A percentile compares a stretch with the other conserved stretches of the same genome.
These are phyloP conservation scores for Colletotrichum truncatum DNA, from an alignment of 2,329 filamentous ascomycete species.

Conservation along the genomic window DNA sequence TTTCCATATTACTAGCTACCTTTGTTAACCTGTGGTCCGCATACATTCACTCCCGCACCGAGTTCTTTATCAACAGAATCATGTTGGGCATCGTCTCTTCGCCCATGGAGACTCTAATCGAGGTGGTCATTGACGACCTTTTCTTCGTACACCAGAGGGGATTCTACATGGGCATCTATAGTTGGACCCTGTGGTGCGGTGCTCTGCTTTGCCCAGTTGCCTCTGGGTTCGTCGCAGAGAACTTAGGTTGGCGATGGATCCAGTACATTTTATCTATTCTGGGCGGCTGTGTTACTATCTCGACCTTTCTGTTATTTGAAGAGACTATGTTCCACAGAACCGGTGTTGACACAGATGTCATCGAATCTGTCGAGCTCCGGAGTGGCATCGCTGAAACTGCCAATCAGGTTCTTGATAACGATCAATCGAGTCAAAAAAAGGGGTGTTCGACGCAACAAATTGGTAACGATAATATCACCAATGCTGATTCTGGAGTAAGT, in stretches of 20 bases:
- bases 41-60: conserved; percentile 32
- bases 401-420: not conserved
- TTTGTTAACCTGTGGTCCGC: conserved; percentile 34
- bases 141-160: conserved; percentile 36
- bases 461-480: too few species aligned
- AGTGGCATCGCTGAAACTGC: not conserved
- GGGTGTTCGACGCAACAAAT: too few species aligned
- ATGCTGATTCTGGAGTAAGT: too few species aligned
- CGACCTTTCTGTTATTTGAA: conserved; percentile 36
- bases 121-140: conserved; percentile 34
- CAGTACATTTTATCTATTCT: conserved; percentile 34
- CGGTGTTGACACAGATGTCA: not conserved
- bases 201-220: conserved; percentile 36
- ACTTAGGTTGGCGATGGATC: conserved; percentile 37
- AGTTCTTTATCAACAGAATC: conserved; percentile 36
- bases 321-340: conserved; percentile 36
- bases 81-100: conserved; percentile 35
- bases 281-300: conserved; percentile 19
- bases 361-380: not conserved
- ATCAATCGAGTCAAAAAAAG: not conserved
- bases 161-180: conserved; percentile 36
- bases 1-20: conserved; percentile 31
- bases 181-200: conserved; percentile 36
- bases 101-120: conserved; percentile 35
- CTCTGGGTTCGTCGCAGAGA: conserved; percentile 34